Conservation (phyloP, 257 asterid genomes). For the Capsicum rhomboideum region DNA sequence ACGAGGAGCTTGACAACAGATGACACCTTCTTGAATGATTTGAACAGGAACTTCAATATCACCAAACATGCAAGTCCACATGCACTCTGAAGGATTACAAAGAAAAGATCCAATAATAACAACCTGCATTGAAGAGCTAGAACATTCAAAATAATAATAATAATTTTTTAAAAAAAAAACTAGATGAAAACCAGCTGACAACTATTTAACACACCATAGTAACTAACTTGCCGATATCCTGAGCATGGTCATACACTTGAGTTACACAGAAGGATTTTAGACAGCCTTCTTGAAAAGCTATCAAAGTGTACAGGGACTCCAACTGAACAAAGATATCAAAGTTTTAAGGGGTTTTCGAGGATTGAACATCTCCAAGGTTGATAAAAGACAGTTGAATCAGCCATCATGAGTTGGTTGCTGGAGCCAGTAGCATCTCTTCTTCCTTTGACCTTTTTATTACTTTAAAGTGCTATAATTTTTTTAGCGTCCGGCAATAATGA, state of each 20-base stretch:
- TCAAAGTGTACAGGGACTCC: neutral
- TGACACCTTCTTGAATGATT: conserved; percentile 79
- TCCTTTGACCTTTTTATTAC: neutral
- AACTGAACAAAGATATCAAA: neutral
- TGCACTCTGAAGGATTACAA: conserved; percentile 52
- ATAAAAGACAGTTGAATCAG: neutral
- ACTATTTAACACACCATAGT: neutral
- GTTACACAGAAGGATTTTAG: neutral
- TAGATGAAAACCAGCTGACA: neutral
- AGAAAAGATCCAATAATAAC: conserved; percentile 76
- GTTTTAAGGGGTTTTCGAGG: neutral
- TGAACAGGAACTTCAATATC: conserved; percentile 76
- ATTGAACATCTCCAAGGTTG: neutral
- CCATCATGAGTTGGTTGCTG: neutral
- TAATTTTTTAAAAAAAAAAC: neutral
- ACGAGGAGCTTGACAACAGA: conserved; percentile 76
- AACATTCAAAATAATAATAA: neutral
- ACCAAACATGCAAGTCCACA: conserved; percentile 94
- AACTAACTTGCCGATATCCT: neutral
- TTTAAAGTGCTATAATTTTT: neutral
- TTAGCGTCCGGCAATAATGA: neutral
- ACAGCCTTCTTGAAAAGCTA: neutral
- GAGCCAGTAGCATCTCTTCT: neutral
- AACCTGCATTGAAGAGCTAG: conserved; percentile 43
- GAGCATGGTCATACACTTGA: neutral